Evolutionary conservation across 306 rosid genomes (phyloP), one percentile per base, ranked within the genome.

Genomic region (Oxytropis ochrocephala): DNA sequence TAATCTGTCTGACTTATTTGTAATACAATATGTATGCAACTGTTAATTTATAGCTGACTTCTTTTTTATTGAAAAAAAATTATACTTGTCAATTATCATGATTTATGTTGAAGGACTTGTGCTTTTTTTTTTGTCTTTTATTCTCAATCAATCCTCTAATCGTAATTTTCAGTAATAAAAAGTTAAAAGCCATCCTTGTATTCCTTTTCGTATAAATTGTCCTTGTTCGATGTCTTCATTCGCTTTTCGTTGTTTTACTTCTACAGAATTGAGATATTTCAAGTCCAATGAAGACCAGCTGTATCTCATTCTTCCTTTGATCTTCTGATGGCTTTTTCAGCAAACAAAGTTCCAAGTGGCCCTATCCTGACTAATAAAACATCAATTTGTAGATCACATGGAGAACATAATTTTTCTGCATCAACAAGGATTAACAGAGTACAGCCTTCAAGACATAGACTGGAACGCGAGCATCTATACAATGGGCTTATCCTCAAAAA

Each of bases 311-410:
- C 69, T 63, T 55, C 33, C 68, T 49, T 59, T 77, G 79, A 82
- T 77, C 58, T 64, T 64, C 69, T 69, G 72, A 90, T 93, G 91
- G 91, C 96, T 43, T 71, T 90, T 62, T 41, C 87, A 64, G 78
- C 86, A 70, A 80, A 84, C 88, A 89, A 79, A 84, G 81, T 88
- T 71, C 75, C 85, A 50, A 83, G 88, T 72, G 78, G 78, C 77
- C 86, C 89, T 73, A 73, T 81, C 35, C 81, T 79, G 46, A 76
- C 88, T 75, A 72, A 77, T 54, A 79, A 78, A 80, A 81, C 80
- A 59, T 24, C 59, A 64, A 54, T 81, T 65, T 76, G 82, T 72
- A 83, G 74, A 55, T 85, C 85, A 61, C 79, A 51, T 21, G 81
- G 80, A 75, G 59, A 73, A 47, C 81, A 75, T 66, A 75, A 71